These are phyloP conservation scores for Metschnikowia gelsemii DNA, from an alignment of 805 yeast species.

Conservation along the genomic window DNA sequence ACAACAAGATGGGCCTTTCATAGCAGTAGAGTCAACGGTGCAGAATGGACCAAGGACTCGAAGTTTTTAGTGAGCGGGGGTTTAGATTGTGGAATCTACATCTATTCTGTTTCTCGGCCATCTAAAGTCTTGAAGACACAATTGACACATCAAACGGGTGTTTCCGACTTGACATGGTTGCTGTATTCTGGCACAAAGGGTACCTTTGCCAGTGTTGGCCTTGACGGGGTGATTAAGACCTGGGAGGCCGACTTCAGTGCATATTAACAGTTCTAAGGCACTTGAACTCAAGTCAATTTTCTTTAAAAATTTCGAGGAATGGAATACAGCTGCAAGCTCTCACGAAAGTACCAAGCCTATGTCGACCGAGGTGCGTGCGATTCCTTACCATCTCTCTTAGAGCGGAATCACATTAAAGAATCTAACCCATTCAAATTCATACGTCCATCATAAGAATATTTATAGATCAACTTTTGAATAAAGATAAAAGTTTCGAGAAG, in stretches of 20 bases:
- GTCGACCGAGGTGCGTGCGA: too few species aligned
- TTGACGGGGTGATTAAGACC: slow-evolving; percentile 74
- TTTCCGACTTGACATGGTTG: slow-evolving; percentile 72
- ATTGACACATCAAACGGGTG: slow-evolving; percentile 89
- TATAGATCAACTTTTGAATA: too few species aligned
- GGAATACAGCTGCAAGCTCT: too few species aligned
- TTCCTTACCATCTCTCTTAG: too few species aligned
- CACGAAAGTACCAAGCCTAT: too few species aligned
- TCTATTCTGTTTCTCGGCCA: slow-evolving; percentile 80
- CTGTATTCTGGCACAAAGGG: slow-evolving; percentile 33
- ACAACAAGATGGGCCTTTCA: slow-evolving; percentile 97
- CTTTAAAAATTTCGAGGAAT: too few species aligned
- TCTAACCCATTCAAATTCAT: too few species aligned
- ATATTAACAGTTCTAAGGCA: slow-evolving; percentile 1
- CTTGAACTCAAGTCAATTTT: too few species aligned
- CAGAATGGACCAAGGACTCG: slow-evolving; percentile 77
- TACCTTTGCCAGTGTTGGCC: slow-evolving; percentile 66
- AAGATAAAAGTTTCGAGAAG: too few species aligned
- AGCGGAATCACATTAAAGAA: too few species aligned
- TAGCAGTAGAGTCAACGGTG: slow-evolving; percentile 73
- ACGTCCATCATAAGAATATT: too few species aligned
- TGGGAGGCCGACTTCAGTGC: slow-evolving; percentile 53
- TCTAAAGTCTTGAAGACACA: slow-evolving; percentile 68
- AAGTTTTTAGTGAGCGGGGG: slow-evolving; percentile 76
- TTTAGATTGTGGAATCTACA: slow-evolving; percentile 74